Evolutionary conservation across 2,329 filamentous ascomycete species (phyloP).

Genomic region (Helotiales sp.): DNA sequence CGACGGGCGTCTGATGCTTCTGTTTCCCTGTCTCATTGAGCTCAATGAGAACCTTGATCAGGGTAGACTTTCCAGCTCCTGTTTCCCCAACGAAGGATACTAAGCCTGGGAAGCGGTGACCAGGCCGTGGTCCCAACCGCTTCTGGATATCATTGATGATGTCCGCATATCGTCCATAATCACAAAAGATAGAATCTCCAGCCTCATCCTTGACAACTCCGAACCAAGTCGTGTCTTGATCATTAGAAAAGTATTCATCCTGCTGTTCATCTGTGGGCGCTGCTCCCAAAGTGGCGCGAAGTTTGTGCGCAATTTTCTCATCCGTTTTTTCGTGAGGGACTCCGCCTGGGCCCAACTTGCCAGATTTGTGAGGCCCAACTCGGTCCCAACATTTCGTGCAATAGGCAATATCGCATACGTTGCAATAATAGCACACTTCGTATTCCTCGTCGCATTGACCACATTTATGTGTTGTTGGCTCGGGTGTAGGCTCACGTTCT

Average conservation of each 20-base stretch:
- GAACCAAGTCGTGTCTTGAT: background rate
- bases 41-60: background rate
- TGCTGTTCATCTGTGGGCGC: background rate
- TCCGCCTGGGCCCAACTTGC: background rate
- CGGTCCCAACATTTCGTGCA: background rate
- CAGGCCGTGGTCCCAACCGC: background rate
- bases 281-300: background rate
- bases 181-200: background rate
- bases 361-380: background rate
- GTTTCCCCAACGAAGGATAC: background rate
- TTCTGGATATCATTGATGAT: background rate
- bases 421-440: background rate
- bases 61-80: background rate
- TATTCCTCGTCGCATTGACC: background rate
- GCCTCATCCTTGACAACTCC: background rate
- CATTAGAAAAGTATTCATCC: background rate
- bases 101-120: background rate
- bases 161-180: background rate
- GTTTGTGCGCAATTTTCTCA: background rate
- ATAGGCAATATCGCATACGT: background rate
- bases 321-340: background rate
- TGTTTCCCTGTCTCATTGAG: background rate
- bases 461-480: background rate
- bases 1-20: background rate
- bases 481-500: background rate